Evolutionary conservation across 768 basidiomycete species (phyloP), one percentile per base, ranked within the genome.

Genomic region (Phanerochaete sordida): DNA sequence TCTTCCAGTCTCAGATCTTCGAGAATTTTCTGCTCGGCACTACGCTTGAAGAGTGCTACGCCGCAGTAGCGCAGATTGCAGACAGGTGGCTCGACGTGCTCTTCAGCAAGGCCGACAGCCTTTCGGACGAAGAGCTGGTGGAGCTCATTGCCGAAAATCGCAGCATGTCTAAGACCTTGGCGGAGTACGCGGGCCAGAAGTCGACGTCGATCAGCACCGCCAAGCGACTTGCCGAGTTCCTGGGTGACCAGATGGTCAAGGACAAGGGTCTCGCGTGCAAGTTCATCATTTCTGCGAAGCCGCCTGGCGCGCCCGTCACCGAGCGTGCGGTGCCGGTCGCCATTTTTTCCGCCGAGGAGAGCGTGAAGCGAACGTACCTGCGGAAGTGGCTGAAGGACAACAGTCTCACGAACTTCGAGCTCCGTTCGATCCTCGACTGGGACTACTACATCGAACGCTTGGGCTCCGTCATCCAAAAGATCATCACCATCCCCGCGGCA

Each of bases 241-340:
- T 99, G 58, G 97, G 97, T 31, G 88, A 95, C 70, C 91, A 95
- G 67, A 99, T 99, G 97, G 95, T 98, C 67, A 98, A 98, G 74
- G 97, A 98, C 77, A 99, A 98, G 71, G 97, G 97, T 59, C 85
- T 99, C 19, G 93, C 97, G 9, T 98, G 97, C 81, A 95, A 94
- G 70, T 99, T 99, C 75, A 94, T 99, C 78, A 98, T 99, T 69
- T 98, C 96, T 26, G 90, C 90, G 2, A 91, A 90, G 68, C 97
- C 97, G 1, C 77, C 82, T 16, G 95, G 95, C 1, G 91, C 96
- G 0, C 94, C 97, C 1, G 95, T 99, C 64, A 98, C 97, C 4
- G 97, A 98, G 62, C 87, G 97, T 50, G 97, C 96, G 9, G 85
- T 99, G 48, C 97, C 97, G 4, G 85, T 99, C 16, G 97, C 97